Percentiles rank a stretch among this genome's conserved stretches.
phyloP scores from a whole-genome alignment of 2,329 filamentous ascomycete genomes.

The Zopfia rhizophila region DNA sequence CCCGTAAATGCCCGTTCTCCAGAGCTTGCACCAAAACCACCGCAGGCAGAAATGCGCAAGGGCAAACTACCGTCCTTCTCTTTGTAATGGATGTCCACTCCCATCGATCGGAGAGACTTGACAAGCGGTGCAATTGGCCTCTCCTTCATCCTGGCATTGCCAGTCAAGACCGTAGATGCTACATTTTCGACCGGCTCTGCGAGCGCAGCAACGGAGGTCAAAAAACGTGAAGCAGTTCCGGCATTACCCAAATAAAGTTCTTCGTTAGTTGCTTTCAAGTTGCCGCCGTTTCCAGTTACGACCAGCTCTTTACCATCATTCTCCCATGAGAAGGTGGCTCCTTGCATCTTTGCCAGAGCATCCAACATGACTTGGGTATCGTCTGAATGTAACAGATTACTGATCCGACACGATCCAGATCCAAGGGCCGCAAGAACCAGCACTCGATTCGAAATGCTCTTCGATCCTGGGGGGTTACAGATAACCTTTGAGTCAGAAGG shows the following conservation, averaged over 20 bases:
- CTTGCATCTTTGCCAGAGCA: constrained; percentile 84
- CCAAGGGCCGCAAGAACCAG: constrained; percentile 93
- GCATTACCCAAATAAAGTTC: constrained; percentile 95
- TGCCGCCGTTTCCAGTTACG: constrained; percentile 90
- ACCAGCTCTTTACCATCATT: constrained; percentile 91
- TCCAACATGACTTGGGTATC: constrained; percentile 98
- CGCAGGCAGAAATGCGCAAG: constrained; percentile 76
- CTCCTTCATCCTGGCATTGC: constrained; percentile 96
- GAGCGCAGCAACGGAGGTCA: constrained; percentile 90
- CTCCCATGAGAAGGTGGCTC: constrained; percentile 92
- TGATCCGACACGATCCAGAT: constrained; percentile 84
- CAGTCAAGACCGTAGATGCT: constrained; percentile 82
- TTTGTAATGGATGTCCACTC: constrained; percentile 86
- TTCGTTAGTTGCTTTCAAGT: constrained; percentile 77
- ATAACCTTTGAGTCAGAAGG: constrained; percentile 72
- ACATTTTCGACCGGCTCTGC: constrained; percentile 72
- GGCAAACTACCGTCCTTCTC: constrained; percentile 87
- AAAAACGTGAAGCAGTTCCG: constrained; percentile 92
- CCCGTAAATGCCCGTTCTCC: constrained; percentile 70
- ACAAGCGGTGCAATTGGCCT: constrained; percentile 93
- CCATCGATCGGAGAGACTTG: constrained; percentile 86
- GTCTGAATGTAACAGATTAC: constrained; percentile 93
- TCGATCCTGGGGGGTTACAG: constrained; percentile 92
- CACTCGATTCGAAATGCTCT: constrained; percentile 96
- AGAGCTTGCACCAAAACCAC: constrained; percentile 74